These are phyloP conservation scores for Ceratocystiopsis brevicomis DNA, from an alignment of 2,329 filamentous ascomycete species.

Conservation along the genomic window DNA sequence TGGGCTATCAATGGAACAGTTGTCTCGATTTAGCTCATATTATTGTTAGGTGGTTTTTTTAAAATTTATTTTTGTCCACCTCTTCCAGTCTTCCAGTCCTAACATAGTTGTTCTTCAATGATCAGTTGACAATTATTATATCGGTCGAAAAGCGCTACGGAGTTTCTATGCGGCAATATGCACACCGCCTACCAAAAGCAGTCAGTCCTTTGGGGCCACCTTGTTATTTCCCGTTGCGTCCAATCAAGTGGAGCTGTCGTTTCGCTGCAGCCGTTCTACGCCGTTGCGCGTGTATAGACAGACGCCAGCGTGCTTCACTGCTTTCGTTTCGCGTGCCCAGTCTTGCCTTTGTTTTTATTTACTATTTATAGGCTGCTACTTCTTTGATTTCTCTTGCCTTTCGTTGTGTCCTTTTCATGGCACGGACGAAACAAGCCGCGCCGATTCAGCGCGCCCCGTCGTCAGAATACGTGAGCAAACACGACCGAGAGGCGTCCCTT, in stretches of 20 bases:
- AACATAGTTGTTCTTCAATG: too few species aligned
- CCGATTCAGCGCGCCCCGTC: slow-evolving; percentile 48
- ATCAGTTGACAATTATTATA: too few species aligned
- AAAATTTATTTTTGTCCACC: too few species aligned
- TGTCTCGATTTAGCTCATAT: neutral
- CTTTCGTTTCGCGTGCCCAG: neutral
- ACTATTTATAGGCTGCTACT: neutral
- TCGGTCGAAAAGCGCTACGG: too few species aligned
- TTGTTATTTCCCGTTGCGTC: slow-evolving; percentile 1
- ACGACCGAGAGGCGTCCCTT: slow-evolving; percentile 14
- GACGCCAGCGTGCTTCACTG: neutral
- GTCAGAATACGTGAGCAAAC: slow-evolving; percentile 42
- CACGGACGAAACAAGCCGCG: slow-evolving; percentile 47
- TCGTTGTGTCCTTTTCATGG: slow-evolving; percentile 29
- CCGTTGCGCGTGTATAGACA: too few species aligned
- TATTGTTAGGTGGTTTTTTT: too few species aligned
- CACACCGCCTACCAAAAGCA: slow-evolving; percentile 7
- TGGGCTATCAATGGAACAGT: neutral
- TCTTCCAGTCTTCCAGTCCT: too few species aligned
- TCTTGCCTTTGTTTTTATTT: neutral
- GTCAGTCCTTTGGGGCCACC: neutral
- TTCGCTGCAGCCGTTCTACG: too few species aligned
- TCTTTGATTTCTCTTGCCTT: neutral
- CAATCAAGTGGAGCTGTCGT: too few species aligned
- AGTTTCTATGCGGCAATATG: neutral